Conservation (phyloP, 306 rosid species). For the Rosa multiflora region DNA sequence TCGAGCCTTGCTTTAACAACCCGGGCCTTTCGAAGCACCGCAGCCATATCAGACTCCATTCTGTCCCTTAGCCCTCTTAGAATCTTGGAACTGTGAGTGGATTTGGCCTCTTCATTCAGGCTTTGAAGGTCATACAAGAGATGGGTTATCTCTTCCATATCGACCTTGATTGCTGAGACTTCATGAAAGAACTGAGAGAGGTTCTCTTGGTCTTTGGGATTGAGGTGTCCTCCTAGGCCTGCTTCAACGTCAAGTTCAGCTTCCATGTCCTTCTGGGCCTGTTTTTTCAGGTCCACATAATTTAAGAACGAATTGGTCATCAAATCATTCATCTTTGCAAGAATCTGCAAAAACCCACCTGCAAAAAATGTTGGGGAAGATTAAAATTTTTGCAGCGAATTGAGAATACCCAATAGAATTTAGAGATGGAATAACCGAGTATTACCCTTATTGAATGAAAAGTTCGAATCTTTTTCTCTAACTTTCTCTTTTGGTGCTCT, state of each 20-base stretch:
- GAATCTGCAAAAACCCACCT: slow-evolving; percentile 40
- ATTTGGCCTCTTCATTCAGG: slow-evolving; percentile 73
- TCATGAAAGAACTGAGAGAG: slow-evolving; percentile 75
- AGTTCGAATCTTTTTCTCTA: slow-evolving; percentile 42
- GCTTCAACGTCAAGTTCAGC: slow-evolving; percentile 55
- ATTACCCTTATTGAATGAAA: slow-evolving; percentile 50
- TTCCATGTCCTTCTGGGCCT: slow-evolving; percentile 60
- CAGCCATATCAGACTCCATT: slow-evolving; percentile 70
- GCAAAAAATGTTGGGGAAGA: background rate
- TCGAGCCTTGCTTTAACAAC: slow-evolving; percentile 59
- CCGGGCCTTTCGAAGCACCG: slow-evolving; percentile 73
- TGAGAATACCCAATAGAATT: background rate
- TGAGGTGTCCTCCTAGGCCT: slow-evolving; percentile 42
- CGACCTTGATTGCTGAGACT: slow-evolving; percentile 58
- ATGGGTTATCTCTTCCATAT: slow-evolving; percentile 91
- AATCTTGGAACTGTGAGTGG: slow-evolving; percentile 80
- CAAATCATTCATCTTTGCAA: slow-evolving; percentile 83
- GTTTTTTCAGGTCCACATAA: slow-evolving; percentile 88
- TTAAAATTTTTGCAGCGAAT: background rate
- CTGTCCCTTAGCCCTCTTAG: slow-evolving; percentile 81
- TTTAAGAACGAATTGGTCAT: slow-evolving; percentile 88
- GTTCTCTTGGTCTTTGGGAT: slow-evolving; percentile 59
- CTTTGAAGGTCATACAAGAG: slow-evolving; percentile 78
- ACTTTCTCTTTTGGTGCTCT: background rate
- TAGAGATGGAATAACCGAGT: slow-evolving; percentile 17